Base-by-base conservation (phyloP, 2,329 filamentous ascomycete species). In the Sarocladium oryzae region DNA sequence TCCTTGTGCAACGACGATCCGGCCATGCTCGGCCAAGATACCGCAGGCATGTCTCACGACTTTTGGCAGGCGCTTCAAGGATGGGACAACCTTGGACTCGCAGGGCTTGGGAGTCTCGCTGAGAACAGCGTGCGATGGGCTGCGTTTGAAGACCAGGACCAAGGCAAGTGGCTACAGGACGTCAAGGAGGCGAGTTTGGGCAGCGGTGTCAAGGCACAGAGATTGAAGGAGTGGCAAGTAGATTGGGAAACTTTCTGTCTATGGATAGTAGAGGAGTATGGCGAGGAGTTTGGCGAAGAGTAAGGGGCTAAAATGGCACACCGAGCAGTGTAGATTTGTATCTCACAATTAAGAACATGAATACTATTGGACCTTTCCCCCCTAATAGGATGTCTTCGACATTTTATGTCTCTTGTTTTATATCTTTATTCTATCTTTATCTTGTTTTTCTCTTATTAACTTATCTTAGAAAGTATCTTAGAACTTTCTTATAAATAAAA, bases 101-200 rank as follows among this genome's bases (percentile, higher is more conserved):
- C 88, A 10, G 92, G 91, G 0, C 70, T 97, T 50, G 92, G 87
- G 0, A 87, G 85, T 52, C 75, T 99, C 59, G 92, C 90, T 0
- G 90, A 97, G 75, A 97, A 96, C 63, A 95, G 89, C 57, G 83
- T 97, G 40, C 79, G 88, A 36, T 97, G 89, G 89, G 86, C 89
- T 8, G 86, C 85, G 20, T 95, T 91, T 60, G 89, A 95, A 63
- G 90, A 96, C 58, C 82, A 89, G 64, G 77, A 69, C 18, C 67
- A 78, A 10, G 78, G 82, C 7, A 81, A 85, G 41, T 96, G 91
- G 89, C 67, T 76, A 20, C 75, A 79, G 51, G 87, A 83, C 51
- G 77, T 96, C 56, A 84, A 81, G 53, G 82, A 86, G 56, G 91
- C 89, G 1, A 84, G 84, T 38, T 72, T 86, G 55, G 91, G 89